Evolutionary conservation across 805 yeast species (phyloP).

Genomic region (Lachancea mirantina): DNA sequence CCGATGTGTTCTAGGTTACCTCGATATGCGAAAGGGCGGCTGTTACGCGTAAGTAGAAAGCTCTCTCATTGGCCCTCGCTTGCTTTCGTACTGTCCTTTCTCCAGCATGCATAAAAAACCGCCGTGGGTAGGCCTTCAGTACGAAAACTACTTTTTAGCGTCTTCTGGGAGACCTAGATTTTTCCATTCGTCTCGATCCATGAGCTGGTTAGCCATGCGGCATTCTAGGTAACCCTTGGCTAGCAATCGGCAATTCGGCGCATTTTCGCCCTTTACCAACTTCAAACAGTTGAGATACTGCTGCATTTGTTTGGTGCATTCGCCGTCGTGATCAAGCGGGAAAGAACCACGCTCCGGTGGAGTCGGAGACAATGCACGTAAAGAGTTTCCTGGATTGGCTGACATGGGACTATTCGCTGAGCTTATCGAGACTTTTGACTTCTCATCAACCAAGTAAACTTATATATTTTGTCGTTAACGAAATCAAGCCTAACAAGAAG

Average conservation of each 20-base stretch:
- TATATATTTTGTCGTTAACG: no score
- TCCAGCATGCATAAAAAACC: no score
- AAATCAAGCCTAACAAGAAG: no score
- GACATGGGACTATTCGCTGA: conserved; percentile 16
- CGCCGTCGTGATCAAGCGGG: conserved; percentile 85
- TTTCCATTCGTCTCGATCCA: conserved; percentile 54
- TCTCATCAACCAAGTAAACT: no score
- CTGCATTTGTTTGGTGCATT: conserved; percentile 70
- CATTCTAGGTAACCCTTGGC: conserved; percentile 81
- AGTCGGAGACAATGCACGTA: conserved; percentile 58
- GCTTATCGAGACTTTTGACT: no score
- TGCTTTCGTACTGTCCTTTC: no score
- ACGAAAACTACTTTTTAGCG: conserved; percentile 27
- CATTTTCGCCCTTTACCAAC: conserved; percentile 70
- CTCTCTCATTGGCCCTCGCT: no score
- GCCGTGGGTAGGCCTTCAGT: neutral
- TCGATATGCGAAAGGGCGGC: no score
- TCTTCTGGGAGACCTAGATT: conserved; percentile 57
- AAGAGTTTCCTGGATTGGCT: conserved; percentile 42
- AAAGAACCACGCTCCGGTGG: conserved; percentile 97
- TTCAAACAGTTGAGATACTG: conserved; percentile 74
- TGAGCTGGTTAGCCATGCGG: conserved; percentile 73
- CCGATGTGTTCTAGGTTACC: no score
- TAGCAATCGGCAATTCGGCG: conserved; percentile 80
- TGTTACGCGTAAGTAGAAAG: no score